phyloP scores from a whole-genome alignment of 345 rosid genomes.

The Orychophragmus violaceus region DNA sequence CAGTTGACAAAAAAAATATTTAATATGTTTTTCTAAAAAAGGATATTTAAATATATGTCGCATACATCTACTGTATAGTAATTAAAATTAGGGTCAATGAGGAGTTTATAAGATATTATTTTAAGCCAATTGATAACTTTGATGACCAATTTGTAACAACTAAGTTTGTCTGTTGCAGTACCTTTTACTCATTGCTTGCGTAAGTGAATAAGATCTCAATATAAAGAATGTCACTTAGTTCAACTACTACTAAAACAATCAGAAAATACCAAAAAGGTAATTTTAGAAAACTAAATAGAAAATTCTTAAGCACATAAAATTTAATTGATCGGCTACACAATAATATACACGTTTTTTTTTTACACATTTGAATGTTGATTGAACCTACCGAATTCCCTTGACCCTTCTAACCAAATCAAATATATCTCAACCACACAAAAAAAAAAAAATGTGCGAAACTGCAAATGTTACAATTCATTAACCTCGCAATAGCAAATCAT shows the following conservation, averaged over 20 bases:
- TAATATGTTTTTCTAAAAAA: too few relatives aligned
- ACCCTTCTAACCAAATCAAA: neutral
- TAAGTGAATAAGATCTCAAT: constrained; percentile 3
- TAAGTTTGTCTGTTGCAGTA: constrained; percentile 26
- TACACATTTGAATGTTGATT: neutral
- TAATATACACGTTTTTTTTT: neutral
- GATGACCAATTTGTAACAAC: constrained; percentile 19
- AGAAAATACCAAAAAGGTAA: neutral
- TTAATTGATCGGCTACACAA: neutral
- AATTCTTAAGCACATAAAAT: neutral
- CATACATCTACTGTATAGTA: neutral
- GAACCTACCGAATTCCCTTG: constrained; percentile 10
- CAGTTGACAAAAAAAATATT: too few relatives aligned
- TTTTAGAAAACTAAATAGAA: neutral
- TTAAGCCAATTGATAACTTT: neutral
- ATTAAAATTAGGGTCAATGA: neutral
- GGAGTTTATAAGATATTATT: neutral
- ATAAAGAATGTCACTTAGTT: constrained; percentile 2
- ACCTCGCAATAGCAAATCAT: neutral
- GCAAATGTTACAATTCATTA: neutral
- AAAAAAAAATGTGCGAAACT: neutral
- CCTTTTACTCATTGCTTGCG: constrained; percentile 23
- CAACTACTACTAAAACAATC: constrained; percentile 23
- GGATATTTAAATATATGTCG: too few relatives aligned
- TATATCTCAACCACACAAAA: constrained; percentile 15